These are phyloP conservation scores for Bombardia bombarda DNA, from an alignment of 495 filamentous ascomycete genomes.

Conservation along the genomic window DNA sequence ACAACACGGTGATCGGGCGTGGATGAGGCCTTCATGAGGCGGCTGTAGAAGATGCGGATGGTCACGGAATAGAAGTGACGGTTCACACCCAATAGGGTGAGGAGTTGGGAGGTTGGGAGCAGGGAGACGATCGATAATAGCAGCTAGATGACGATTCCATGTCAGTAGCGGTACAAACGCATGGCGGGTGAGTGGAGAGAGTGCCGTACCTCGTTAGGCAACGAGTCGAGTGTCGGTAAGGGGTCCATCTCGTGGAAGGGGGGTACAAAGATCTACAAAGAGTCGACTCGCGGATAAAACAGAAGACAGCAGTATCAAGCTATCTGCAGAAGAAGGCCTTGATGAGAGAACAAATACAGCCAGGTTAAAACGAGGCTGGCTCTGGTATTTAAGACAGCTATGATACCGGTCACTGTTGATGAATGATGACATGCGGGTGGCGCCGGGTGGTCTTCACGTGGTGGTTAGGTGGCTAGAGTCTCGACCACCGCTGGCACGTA, in stretches of 20 bases:
- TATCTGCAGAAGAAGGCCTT: too few species aligned
- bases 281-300: not conserved
- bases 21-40: conserved; percentile 49
- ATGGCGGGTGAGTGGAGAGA: too few species aligned
- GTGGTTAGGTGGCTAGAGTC: too few species aligned
- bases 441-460: too few species aligned
- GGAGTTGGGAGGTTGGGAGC: conserved; percentile 52
- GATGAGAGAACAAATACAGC: too few species aligned
- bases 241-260: conserved; percentile 14
- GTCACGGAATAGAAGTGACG: conserved; percentile 60
- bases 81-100: conserved; percentile 53
- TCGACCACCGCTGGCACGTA: too few species aligned
- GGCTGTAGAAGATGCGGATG: conserved; percentile 57
- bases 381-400: too few species aligned
- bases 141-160: conserved; percentile 42
- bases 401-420: too few species aligned
- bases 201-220: conserved; percentile 39
- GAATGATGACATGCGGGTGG: too few species aligned
- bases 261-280: not conserved
- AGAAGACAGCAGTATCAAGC: not conserved
- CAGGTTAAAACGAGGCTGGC: too few species aligned
- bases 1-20: conserved; percentile 57
- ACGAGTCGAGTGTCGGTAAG: conserved; percentile 23
- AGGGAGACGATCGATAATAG: conserved; percentile 54
- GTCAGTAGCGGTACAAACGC: not conserved